Base-by-base conservation (phyloP, 192 early-diverging fungal genomes). In the Ambispora gerdemannii region DNA sequence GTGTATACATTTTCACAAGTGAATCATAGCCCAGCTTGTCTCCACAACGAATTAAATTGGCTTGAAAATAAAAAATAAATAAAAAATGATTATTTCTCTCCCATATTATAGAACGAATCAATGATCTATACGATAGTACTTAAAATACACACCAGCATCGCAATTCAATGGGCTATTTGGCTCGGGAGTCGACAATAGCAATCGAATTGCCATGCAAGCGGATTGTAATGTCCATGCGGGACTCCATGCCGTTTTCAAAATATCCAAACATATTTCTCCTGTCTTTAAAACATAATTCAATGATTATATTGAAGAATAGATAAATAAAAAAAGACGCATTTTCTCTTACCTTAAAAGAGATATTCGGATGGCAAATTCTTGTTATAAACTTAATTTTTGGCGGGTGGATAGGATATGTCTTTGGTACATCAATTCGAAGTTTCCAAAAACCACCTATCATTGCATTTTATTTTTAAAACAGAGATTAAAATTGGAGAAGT, bases 261-360 rank as follows among this genome's bases (percentile, higher is more conserved):
- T 86, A 80, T 98, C 97, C 61, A 98, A 81, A 66, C 97, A 98
- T 63, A 98, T 97, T 75, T 97, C 94, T 20, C 97, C 97, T 0
- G 93, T 95, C 84, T 94, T 50, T n/a, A 56, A 34, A 17, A 10
- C 15, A 56, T 17, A 43, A n/a, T 3, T 7, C 2, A 3, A 47
- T n/a, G 38, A 15, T 43, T 38, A 64, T 64, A 27, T 20, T 7
- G 31, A 64, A 49, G 33, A 47, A 27, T 64, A 19, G 17, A 11
- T 4, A 49, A 64, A 33, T 27, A 8, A 7, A 17, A 4, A 22
- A 1, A 3, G 13, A 50, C n/a, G n/a, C n/a, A n/a, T n/a, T n/a
- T 70, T 28, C 35, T 65, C 70, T 77, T 79, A 91, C 91, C 86
- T 92, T 92, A 73, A 92, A 95, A 78, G 95, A 89, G 67, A 98